Evolutionary conservation across 495 filamentous ascomycete species (phyloP).

Genomic region (Podospora fimiseda): DNA sequence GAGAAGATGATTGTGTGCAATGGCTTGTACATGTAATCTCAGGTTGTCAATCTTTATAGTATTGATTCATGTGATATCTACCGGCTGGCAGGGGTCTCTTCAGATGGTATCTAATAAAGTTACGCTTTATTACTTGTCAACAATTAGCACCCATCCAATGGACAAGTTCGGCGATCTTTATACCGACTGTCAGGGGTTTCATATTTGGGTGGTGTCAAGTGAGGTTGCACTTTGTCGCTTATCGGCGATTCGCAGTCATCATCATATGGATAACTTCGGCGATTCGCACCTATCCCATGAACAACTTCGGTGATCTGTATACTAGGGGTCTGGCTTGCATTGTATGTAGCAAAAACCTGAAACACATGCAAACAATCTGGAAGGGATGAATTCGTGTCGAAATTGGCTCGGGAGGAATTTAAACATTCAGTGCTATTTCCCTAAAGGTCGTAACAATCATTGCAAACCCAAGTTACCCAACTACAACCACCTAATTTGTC

Average conservation of each 20-base stretch:
- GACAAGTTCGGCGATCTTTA: too few relatives aligned
- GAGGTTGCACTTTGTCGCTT: slow-evolving; percentile 4
- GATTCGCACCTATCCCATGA: not conserved
- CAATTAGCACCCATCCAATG: too few relatives aligned
- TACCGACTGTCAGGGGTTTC: not conserved
- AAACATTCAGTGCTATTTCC: slow-evolving; percentile 2
- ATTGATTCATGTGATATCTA: too few relatives aligned
- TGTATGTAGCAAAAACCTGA: slow-evolving; percentile 1
- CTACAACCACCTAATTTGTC: not conserved
- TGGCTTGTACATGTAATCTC: not conserved
- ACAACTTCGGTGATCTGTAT: slow-evolving; percentile 2
- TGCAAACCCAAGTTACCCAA: slow-evolving; percentile 1
- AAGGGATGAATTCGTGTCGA: slow-evolving; percentile 2
- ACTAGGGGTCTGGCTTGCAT: slow-evolving; percentile 2
- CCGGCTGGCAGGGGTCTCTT: too few relatives aligned
- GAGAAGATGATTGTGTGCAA: slow-evolving; percentile 3
- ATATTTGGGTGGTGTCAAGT: not conserved
- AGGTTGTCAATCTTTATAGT: too few relatives aligned
- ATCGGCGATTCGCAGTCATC: slow-evolving; percentile 4
- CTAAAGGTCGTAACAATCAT: slow-evolving; percentile 2
- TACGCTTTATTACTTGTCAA: too few relatives aligned
- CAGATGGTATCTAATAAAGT: too few relatives aligned
- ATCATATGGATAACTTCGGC: not conserved
- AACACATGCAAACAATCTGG: not conserved
- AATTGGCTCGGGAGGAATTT: slow-evolving; percentile 1